Evolutionary conservation across 208 protist species (phyloP).

Genomic region (Acanthamoeba royreba): DNA sequence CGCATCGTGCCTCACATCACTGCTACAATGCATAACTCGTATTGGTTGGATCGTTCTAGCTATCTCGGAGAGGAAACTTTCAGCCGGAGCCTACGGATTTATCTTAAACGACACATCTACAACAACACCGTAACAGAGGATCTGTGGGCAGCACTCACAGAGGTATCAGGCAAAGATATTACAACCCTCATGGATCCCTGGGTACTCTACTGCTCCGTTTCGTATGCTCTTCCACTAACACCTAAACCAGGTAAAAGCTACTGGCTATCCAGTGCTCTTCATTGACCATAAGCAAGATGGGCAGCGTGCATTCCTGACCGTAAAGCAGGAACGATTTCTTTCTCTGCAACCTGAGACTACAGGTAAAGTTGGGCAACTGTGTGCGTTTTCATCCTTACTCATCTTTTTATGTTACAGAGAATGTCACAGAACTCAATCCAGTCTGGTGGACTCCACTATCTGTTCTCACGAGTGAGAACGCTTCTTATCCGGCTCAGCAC

Average conservation of each 20-base stretch:
- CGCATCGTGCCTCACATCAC: too few relatives aligned
- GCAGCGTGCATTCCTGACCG: background rate
- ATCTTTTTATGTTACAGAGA: too few relatives aligned
- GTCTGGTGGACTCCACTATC: constrained; percentile 22
- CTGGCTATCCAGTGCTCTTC: background rate
- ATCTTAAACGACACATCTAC: constrained; percentile 91
- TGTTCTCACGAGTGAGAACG: constrained; percentile 14
- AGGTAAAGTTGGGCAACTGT: too few relatives aligned
- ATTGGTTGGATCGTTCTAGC: too few relatives aligned
- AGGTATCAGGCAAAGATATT: background rate
- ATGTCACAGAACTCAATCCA: background rate
- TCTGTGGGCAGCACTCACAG: background rate
- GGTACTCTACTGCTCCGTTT: too few relatives aligned
- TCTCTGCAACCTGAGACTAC: too few relatives aligned
- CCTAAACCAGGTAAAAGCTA: constrained; percentile 22
- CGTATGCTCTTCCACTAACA: too few relatives aligned
- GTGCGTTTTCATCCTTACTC: too few relatives aligned
- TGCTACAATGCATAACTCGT: too few relatives aligned
- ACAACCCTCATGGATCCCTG: background rate
- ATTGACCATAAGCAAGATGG: background rate
- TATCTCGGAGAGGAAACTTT: constrained; percentile 85
- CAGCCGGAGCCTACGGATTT: constrained; percentile 83
- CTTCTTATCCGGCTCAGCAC: background rate
- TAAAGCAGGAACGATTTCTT: constrained; percentile 14
- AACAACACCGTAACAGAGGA: constrained; percentile 87